Percentiles rank a stretch among this genome's conserved stretches.
phyloP scores from a whole-genome alignment of 139 green algal genomes.

The Asterochloris erici region DNA sequence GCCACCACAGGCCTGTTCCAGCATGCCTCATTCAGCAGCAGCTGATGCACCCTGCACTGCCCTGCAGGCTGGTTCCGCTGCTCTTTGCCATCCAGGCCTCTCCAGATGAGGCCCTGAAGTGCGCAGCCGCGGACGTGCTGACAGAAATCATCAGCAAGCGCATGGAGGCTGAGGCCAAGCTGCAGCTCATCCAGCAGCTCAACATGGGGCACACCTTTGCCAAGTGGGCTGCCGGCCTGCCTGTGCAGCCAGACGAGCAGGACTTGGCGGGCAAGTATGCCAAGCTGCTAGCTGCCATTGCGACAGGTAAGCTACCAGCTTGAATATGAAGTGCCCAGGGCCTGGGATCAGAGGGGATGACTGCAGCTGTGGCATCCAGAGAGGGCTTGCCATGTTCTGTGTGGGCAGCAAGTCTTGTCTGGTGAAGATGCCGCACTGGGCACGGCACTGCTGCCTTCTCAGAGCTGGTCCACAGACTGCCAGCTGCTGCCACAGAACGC shows the following conservation, averaged over 20 bases:
- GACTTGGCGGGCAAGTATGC: conserved; percentile 65
- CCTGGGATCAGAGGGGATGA: too few species aligned
- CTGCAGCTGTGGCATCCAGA: too few species aligned
- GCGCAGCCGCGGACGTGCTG: conserved; percentile 68
- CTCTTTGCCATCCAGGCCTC: conserved; percentile 56
- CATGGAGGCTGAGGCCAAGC: conserved; percentile 82
- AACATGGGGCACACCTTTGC: conserved; percentile 51
- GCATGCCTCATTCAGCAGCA: neutral
- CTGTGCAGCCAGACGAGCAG: conserved; percentile 40
- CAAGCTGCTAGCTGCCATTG: conserved; percentile 69
- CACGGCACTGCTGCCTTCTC: too few species aligned
- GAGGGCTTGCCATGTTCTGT: too few species aligned
- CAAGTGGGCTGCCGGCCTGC: conserved; percentile 47
- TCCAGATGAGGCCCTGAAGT: conserved; percentile 30
- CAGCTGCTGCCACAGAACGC: too few species aligned
- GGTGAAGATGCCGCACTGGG: too few species aligned
- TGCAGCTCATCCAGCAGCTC: conserved; percentile 72
- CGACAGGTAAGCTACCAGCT: conserved; percentile 22
- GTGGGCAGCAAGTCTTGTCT: too few species aligned
- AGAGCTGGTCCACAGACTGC: too few species aligned
- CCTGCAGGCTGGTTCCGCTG: conserved; percentile 69
- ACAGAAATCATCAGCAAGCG: conserved; percentile 79
- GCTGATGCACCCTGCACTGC: neutral
- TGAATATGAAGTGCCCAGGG: too few species aligned
- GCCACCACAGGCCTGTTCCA: too few species aligned